Percentiles rank a stretch among this genome's conserved stretches.
phyloP scores from a whole-genome alignment of 2,329 filamentous ascomycete genomes.

The Albifimbria verrucaria region DNA sequence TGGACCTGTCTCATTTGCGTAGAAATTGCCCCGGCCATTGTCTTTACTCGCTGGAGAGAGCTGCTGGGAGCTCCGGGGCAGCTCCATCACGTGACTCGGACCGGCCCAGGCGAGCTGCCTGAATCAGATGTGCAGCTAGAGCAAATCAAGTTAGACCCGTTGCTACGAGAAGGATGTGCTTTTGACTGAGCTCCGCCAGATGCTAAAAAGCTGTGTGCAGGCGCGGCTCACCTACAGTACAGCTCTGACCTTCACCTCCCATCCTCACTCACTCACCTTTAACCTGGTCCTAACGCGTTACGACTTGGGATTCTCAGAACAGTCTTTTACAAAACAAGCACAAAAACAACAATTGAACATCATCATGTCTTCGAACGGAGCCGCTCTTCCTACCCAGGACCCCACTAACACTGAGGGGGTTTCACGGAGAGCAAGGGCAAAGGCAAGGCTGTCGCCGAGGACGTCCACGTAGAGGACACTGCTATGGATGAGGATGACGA shows the following conservation, averaged over 20 bases:
- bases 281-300: too few relatives aligned
- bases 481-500: slow-evolving; percentile 75
- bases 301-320: too few relatives aligned
- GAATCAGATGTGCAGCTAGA: slow-evolving; percentile 7
- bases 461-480: slow-evolving; percentile 48
- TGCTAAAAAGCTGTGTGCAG: slow-evolving; percentile 22
- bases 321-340: slow-evolving; percentile 3
- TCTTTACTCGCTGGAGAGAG: too few relatives aligned
- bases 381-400: slow-evolving; percentile 42
- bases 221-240: slow-evolving; percentile 11
- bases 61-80: neutral
- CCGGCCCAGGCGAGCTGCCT: neutral
- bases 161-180: slow-evolving; percentile 21
- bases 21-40: too few relatives aligned
- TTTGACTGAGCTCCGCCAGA: neutral
- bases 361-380: slow-evolving; percentile 49
- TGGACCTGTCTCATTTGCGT: too few relatives aligned
- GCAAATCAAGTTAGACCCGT: slow-evolving; percentile 24
- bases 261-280: slow-evolving; percentile 10
- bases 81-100: slow-evolving; percentile 11
- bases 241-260: slow-evolving; percentile 11
- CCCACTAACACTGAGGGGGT: slow-evolving; percentile 34
- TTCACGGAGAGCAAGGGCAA: slow-evolving; percentile 72
- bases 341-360: slow-evolving; percentile 6
- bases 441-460: slow-evolving; percentile 66